Conservation (phyloP, 2,329 filamentous ascomycete species). For the Xylaria hypoxylon region DNA sequence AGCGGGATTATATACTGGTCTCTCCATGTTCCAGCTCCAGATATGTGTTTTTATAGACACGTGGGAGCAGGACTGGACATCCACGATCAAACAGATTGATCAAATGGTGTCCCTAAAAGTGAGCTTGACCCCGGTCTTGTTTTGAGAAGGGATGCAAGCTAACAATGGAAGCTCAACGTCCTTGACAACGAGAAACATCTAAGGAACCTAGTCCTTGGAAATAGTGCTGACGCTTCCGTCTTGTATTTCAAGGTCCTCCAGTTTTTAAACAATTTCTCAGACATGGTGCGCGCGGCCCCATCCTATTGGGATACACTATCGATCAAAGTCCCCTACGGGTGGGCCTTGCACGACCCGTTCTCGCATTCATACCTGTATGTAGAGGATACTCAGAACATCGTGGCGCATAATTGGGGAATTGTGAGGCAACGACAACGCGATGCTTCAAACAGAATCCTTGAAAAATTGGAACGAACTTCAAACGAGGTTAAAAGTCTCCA, state of each 20-base stretch:
- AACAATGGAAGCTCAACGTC: constrained; percentile 2
- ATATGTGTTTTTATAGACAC: constrained; percentile 14
- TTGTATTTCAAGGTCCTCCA: constrained; percentile 13
- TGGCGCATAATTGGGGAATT: constrained; percentile 5
- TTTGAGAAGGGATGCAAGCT: background rate
- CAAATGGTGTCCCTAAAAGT: constrained; percentile 12
- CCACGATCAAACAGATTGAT: constrained; percentile 4
- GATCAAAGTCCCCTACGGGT: background rate
- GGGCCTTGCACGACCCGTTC: no score
- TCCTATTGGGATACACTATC: constrained; percentile 1
- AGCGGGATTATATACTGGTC: constrained; percentile 11
- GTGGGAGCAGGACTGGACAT: constrained; percentile 13
- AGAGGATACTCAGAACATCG: background rate
- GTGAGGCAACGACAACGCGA: constrained; percentile 12
- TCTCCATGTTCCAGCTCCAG: constrained; percentile 11
- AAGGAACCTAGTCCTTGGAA: background rate
- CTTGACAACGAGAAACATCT: background rate
- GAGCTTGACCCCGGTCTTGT: background rate
- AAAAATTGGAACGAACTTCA: constrained; percentile 6
- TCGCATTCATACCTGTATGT: background rate
- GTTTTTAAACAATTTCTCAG: constrained; percentile 13
- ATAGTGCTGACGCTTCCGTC: background rate
- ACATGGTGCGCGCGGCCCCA: constrained; percentile 3
- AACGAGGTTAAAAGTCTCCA: constrained; percentile 17
- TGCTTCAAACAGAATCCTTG: constrained; percentile 7